These are phyloP conservation scores for Neurospora africana DNA, from an alignment of 495 filamentous ascomycete species.

Conservation along the genomic window DNA sequence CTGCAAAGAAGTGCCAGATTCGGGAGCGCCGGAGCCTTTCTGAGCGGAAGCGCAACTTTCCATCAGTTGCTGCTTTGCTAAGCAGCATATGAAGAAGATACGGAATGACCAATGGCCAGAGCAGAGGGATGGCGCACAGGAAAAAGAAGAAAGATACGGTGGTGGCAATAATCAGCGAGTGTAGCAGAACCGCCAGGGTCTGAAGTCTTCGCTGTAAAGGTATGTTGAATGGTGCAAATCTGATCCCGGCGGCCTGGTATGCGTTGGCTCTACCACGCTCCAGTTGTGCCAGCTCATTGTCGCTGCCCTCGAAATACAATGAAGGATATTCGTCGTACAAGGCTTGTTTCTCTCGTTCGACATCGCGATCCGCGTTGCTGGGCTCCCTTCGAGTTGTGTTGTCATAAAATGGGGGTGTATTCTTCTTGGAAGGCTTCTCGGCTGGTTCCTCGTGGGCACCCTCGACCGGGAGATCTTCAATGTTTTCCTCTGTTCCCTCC, in stretches of 20 bases:
- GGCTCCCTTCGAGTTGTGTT: background rate
- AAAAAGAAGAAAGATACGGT: conserved; percentile 79
- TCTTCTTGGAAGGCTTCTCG: background rate
- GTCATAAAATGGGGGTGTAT: conserved; percentile 11
- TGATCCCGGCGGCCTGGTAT: conserved; percentile 36
- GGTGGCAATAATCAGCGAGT: conserved; percentile 71
- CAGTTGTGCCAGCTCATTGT: conserved; percentile 4
- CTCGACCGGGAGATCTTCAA: conserved; percentile 5
- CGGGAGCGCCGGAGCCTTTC: conserved; percentile 60
- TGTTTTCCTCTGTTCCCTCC: conserved; percentile 10
- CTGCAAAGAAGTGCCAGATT: conserved; percentile 81
- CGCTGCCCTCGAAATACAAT: background rate
- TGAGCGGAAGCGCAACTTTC: conserved; percentile 61
- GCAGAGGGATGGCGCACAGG: conserved; percentile 77
- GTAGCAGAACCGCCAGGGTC: conserved; percentile 73
- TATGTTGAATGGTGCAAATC: conserved; percentile 80
- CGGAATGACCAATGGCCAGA: conserved; percentile 85
- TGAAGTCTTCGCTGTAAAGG: conserved; percentile 79
- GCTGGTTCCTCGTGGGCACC: background rate
- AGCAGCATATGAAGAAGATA: conserved; percentile 79
- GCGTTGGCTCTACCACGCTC: conserved; percentile 11
- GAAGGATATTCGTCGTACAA: background rate
- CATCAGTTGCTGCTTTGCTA: conserved; percentile 64
- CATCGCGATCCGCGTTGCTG: background rate
- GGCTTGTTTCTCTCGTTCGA: background rate